These are phyloP conservation scores for Petunia hybrid DNA, from an alignment of 305 asterid species.

Conservation along the genomic window DNA sequence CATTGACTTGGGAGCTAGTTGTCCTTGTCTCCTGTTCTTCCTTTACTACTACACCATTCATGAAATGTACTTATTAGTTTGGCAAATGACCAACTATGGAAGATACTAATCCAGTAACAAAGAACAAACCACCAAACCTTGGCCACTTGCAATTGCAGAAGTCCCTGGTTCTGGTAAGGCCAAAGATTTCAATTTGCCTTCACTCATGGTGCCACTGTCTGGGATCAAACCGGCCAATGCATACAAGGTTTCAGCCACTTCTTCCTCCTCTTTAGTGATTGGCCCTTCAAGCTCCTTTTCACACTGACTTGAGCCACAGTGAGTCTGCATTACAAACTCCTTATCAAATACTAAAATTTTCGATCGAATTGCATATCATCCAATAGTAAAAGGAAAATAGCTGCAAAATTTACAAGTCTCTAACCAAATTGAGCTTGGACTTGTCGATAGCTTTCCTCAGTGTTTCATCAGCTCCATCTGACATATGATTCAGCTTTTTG, in stretches of 20 bases:
- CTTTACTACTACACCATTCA: constrained; percentile 9
- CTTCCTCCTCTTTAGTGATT: constrained; percentile 80
- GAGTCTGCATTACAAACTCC: constrained; percentile 3
- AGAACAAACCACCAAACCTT: constrained; percentile 45
- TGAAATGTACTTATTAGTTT: constrained; percentile 32
- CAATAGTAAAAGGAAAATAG: not conserved
- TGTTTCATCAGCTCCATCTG: constrained; percentile 44
- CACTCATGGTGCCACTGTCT: constrained; percentile 40
- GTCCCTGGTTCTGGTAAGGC: constrained; percentile 42
- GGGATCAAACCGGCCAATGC: constrained; percentile 67
- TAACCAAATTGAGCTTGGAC: constrained; percentile 66
- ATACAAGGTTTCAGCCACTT: constrained; percentile 82
- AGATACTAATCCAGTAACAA: constrained; percentile 8
- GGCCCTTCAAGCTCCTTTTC: constrained; percentile 27
- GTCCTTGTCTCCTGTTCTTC: constrained; percentile 36
- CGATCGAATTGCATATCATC: constrained; percentile 14
- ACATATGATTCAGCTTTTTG: constrained; percentile 46
- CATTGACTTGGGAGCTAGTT: constrained; percentile 37
- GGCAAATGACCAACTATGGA: constrained; percentile 25
- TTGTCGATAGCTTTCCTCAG: constrained; percentile 49
- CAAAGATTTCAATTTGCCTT: constrained; percentile 45
- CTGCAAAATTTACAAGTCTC: constrained; percentile 31
- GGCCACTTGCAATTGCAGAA: constrained; percentile 39
- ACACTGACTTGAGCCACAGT: constrained; percentile 31
- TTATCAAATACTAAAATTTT: constrained; percentile 20